Base-by-base conservation (phyloP, 2,329 filamentous ascomycete genomes). In the Chaetomiaceae sp. region DNA sequence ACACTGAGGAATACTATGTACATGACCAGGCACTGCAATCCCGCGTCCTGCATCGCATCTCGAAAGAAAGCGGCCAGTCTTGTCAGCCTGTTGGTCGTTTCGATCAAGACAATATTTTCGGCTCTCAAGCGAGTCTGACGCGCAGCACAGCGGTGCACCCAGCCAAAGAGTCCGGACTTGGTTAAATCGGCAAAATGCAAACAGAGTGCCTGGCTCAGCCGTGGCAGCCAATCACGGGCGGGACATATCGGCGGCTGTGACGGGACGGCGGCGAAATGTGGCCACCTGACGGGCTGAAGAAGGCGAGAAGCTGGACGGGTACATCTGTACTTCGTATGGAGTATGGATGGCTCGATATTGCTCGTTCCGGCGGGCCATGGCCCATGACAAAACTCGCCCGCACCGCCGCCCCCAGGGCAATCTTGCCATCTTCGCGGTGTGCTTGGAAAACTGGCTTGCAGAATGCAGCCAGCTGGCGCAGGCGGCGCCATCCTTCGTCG, bases 171-270 rank as follows among this genome's bases (percentile, higher is more conserved):
- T 23, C 54, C 51, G 56, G 56, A 43, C n/a, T n/a, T 53, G 52
- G 51, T n/a, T 38, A 55, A 57, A 55, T 38, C 31, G 50, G 48
- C 21, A 52, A 53, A 55, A 55, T 53, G 54, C 51, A 23, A 39
- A 47, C 17, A 27, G 25, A n/a, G n/a, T n/a, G 25, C 13, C 16
- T 40, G 9, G 4, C 34, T 5, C n/a, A 31, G 30, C 10, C 38
- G 13, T 14, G 31, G 33, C 42, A 34, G 39, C 56, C 50, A 55
- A 55, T 53, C 27, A 45, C 38, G 16, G 27, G 10, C 16, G 13
- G 21, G 21, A 25, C 14, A 21, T 42, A 35, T 33, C 19, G 23
- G 16, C 12, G 27, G 38, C 30, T 53, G 47, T 25, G 33, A 49
- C 51, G 27, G 30, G 35, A 16, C 40, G 17, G 30, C 10, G 34